Conservation (phyloP, 2,329 filamentous ascomycete genomes). For the Fusarium caatingaense region DNA sequence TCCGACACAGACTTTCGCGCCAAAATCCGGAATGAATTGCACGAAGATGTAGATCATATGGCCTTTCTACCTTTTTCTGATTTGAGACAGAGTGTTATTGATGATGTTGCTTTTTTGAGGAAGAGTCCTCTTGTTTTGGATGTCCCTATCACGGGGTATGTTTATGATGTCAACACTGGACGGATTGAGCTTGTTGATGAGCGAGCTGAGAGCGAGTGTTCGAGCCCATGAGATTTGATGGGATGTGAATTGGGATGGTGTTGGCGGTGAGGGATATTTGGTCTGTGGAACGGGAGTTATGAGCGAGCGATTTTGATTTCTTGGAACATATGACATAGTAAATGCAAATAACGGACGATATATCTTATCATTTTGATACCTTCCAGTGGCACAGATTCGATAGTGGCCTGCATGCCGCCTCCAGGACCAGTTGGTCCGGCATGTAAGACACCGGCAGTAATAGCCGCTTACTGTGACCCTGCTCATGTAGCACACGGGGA, state of each 20-base stretch:
- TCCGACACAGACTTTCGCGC: conserved; percentile 66
- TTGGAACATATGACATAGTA: rapidly evolving
- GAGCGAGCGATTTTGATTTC: not conserved
- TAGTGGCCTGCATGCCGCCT: not conserved
- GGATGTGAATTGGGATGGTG: not conserved
- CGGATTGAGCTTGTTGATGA: conserved; percentile 54
- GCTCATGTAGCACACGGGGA: no score
- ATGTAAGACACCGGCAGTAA: not conserved
- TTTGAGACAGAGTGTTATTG: conserved; percentile 70
- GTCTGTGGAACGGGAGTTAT: not conserved
- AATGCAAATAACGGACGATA: not conserved
- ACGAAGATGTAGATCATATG: conserved; percentile 60
- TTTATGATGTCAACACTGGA: conserved; percentile 83
- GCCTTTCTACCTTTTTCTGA: conserved; percentile 76
- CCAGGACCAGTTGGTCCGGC: not conserved
- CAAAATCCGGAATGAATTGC: conserved; percentile 70
- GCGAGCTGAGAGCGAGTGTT: conserved; percentile 26
- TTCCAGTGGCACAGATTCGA: not conserved
- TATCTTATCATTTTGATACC: not conserved
- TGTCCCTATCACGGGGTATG: conserved; percentile 75
- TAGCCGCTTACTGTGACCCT: no score
- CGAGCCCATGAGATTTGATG: not conserved
- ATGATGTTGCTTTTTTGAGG: conserved; percentile 74
- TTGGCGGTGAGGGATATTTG: not conserved
- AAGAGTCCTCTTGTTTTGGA: conserved; percentile 69